Evolutionary conservation across 441 rosid species (phyloP), one percentile per base, ranked within the genome.

Genomic region (Populus hybrid): DNA sequence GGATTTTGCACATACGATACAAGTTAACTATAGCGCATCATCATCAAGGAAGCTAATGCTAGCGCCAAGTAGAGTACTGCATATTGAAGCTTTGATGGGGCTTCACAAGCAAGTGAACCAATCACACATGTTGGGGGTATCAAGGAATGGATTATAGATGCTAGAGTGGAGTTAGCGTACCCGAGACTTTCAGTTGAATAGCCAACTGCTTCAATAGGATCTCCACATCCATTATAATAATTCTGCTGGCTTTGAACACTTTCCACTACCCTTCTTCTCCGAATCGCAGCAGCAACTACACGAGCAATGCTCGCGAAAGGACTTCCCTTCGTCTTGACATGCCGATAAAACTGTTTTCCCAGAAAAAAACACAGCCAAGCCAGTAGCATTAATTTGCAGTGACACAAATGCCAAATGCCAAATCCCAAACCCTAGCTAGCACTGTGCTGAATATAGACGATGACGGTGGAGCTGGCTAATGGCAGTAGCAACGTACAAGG

Each of bases 401-500:
- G 0, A 42, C 11, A 9, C n/a, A n/a, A n/a, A n/a, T n/a, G n/a
- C n/a, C 84, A 88, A 0, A 90, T 38, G 9, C 86, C 85, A 26
- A 78, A 89, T 1, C 92, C 96, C 10, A 88, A 12, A 2, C 53
- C 74, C 92, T 90, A 89, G 53, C 90, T 83, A 23, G 80, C 69
- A 18, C 84, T 88, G 42, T 88, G 89, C 63, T 89, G 81, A 1
- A 84, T 12, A 21, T 86, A 87, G 2, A 88, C 88, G 36, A 90
- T 28, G 4, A 78, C 83, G 0, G 89, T 89, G 0, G 79, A 30
- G 20, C 85, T 36, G 28, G 40, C 40, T 36, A 36, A 70, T 23
- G 14, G 81, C 77, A 1, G 34, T 26, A 0, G 73, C 70, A 0
- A 38, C 0, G 69, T 84, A 81, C 4, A 78, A 1, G 1, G 81